Evolutionary conservation across 129 eudicot species (phyloP), one percentile per base, ranked within the genome.

Genomic region (Escallonia herrerae): DNA sequence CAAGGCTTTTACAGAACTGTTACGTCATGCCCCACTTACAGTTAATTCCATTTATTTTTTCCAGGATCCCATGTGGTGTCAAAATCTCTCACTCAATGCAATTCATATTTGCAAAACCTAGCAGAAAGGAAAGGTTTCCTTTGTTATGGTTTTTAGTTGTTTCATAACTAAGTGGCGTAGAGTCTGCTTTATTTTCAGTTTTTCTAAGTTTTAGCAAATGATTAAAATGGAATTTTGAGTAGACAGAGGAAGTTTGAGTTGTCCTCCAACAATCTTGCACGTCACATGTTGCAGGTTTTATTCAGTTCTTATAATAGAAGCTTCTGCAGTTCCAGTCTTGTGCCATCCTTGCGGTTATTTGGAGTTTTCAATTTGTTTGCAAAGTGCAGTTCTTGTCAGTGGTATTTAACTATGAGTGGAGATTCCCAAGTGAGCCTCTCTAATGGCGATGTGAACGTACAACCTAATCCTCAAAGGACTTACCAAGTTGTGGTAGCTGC

Each of bases 401-500:
- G 67, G 52, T 66, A 65, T 68, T 68, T 76, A 57, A 43, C 5
- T 43, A 87, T 78, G 87, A 73, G 40, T 62, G 67, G 66, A 33
- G 74, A 70, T 7, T 39, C 75, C 4, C 12, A 15, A 37, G 55
- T 14, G 50, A 56, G 53, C 68, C 38, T 33, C 66, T 72, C 74
- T 15, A 69, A 58, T 79, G 84, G 82, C 40, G 59, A 15, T 6
- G 49, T 11, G 2, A 63, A 50, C 14, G 41, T 56, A 56, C 72
- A 67, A n/a, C 68, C 76, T 40, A 50, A 49, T 37, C 43, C 75
- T 7, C 76, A 50, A 40, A 78, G 84, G 72, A 88, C 75, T 14
- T 84, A 84, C 77, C 91, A 84, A 64, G 86, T 88, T 63, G 91
- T 88, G 42, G 91, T 84, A 14, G 96, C 96, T 88, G 96, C 96